A percentile compares a stretch with the other conserved stretches of the same genome.
Evolutionary conservation across 352 stramenopile species (phyloP).

Genomic region (Globisporangium ultimum): DNA sequence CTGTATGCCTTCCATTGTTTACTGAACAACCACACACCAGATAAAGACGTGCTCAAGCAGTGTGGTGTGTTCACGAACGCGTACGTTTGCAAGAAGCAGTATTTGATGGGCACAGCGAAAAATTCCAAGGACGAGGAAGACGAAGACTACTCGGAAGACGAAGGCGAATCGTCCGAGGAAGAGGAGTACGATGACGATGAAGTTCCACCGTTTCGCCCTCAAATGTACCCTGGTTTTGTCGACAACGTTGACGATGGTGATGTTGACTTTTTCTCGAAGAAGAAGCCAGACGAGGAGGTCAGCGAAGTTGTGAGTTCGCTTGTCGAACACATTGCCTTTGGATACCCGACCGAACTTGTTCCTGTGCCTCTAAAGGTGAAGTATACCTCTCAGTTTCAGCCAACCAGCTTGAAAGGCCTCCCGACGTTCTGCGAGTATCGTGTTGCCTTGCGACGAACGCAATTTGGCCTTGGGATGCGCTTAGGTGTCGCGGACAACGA

Average conservation of each 20-base stretch:
- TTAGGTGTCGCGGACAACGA: conserved; percentile 64
- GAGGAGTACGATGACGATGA: conserved; percentile 67
- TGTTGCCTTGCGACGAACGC: conserved; percentile 57
- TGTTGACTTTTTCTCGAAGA: conserved; percentile 35
- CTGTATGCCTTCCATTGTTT: conserved; percentile 87
- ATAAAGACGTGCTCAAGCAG: conserved; percentile 85
- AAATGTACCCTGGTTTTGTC: conserved; percentile 61
- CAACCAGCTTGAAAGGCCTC: conserved; percentile 39
- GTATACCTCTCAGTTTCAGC: conserved; percentile 55
- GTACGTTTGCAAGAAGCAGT: conserved; percentile 74
- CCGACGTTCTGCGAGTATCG: conserved; percentile 74
- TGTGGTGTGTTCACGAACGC: conserved; percentile 81
- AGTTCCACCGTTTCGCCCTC: conserved; percentile 27
- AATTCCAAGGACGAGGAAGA: conserved; percentile 51
- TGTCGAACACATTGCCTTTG: conserved; percentile 79
- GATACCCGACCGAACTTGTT: conserved; percentile 57
- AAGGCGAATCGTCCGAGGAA: conserved; percentile 49
- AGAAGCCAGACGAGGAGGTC: conserved; percentile 68
- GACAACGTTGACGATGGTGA: conserved; percentile 37
- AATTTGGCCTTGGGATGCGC: conserved; percentile 80
- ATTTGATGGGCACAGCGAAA: conserved; percentile 39
- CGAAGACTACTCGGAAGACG: conserved; percentile 77
- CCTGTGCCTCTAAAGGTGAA: conserved; percentile 31
- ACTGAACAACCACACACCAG: conserved; percentile 83
- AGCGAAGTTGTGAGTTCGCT: conserved; percentile 71